Conservation (phyloP, 257 asterid species). For the Plectranthus barbatus region DNA sequence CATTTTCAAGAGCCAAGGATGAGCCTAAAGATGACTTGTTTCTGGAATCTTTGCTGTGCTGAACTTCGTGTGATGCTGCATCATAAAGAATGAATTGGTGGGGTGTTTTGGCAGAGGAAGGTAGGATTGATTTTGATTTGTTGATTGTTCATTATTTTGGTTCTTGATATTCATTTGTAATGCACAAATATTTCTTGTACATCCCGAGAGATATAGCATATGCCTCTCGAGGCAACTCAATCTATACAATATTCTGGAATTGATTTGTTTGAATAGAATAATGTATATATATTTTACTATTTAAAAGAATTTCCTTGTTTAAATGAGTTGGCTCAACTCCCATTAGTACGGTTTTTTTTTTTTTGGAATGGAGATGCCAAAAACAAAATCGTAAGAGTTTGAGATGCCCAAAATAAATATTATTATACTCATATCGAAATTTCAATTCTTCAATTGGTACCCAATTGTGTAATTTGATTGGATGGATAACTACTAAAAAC, state of each 20-base stretch:
- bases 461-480: no score
- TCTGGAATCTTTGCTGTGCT: constrained; percentile 35
- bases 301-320: no score
- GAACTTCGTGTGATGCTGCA: neutral
- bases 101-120: neutral
- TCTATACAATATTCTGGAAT: neutral
- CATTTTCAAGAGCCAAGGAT: constrained; percentile 38
- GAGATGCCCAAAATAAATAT: no score
- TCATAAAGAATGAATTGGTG: neutral
- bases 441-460: no score
- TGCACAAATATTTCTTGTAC: constrained; percentile 7
- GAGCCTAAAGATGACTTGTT: constrained; percentile 64
- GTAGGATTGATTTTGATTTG: neutral
- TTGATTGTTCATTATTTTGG: constrained; percentile 10
- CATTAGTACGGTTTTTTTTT: no score
- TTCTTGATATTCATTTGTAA: constrained; percentile 2
- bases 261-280: neutral
- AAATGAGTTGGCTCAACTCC: no score
- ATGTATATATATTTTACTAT: no score
- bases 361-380: no score
- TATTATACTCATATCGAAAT: no score
- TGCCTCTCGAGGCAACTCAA: neutral
- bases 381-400: no score
- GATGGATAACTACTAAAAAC: no score
- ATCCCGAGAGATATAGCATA: constrained; percentile 1